A percentile compares a stretch with the other conserved stretches of the same genome.
These are phyloP conservation scores for Panicum miliaceum DNA, from an alignment of 176 grass and related monocot species.

Conservation along the genomic window DNA sequence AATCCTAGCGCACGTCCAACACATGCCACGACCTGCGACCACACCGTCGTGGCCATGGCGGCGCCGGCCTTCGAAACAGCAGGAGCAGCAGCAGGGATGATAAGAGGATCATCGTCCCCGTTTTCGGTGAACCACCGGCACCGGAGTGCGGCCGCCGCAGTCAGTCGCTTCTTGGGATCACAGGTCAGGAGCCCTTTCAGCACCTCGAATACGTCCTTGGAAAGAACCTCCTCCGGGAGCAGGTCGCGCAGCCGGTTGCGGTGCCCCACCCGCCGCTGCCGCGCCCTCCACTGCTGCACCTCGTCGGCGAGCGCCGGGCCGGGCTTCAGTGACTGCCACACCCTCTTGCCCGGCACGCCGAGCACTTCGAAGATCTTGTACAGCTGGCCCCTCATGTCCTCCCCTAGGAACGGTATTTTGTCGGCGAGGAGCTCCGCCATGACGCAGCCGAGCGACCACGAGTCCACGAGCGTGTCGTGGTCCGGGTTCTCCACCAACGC, in stretches of 20 bases:
- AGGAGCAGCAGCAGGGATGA: too few relatives aligned
- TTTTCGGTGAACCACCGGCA: neutral
- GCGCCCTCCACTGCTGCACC: too few relatives aligned
- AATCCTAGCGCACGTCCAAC: neutral
- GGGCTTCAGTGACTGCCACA: too few relatives aligned
- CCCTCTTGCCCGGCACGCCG: too few relatives aligned
- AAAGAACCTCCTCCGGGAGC: too few relatives aligned
- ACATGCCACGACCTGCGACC: neutral
- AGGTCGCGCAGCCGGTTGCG: too few relatives aligned
- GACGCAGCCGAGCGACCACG: neutral
- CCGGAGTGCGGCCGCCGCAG: neutral
- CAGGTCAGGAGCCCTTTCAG: neutral
- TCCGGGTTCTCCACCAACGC: neutral
- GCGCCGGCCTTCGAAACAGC: too few relatives aligned
- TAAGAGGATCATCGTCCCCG: neutral
- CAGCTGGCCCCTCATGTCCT: neutral
- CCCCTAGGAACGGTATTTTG: neutral
- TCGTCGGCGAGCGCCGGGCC: too few relatives aligned
- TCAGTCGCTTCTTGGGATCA: neutral
- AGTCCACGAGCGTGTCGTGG: neutral
- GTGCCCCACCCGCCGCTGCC: too few relatives aligned
- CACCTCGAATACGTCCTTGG: neutral
- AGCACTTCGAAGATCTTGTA: neutral
- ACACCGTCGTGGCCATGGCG: neutral
- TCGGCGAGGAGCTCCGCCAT: neutral